Base-by-base conservation (phyloP, 1,284 basidiomycete species). In the Phaffia rhodozyma region DNA sequence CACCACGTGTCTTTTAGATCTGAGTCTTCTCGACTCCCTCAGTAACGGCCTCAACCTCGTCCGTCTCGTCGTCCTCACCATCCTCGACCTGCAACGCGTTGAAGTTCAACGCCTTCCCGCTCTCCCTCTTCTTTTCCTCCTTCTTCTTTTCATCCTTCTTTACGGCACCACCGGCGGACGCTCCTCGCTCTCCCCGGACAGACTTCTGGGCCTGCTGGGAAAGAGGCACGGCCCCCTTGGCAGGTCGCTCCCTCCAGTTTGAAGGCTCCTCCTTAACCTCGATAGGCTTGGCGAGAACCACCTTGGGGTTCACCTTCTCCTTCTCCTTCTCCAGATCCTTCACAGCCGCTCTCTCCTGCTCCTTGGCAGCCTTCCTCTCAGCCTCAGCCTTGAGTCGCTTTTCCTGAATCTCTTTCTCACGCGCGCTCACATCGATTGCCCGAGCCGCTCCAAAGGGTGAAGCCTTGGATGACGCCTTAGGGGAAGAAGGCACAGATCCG, bases 361-460 rank as follows among this genome's bases (percentile, higher is more conserved):
- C 69, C 67, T 68, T 71, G 6, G 69, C 71, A 0, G 67, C 68
- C 5, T 68, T 66, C 64, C 68, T 74, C 70, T 81, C 81, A 16
- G 80, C 79, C 13, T 79, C 63, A 50, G 86, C 84, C 68, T 82
- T 81, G 68, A 87, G 84, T 51, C 88, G 73, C 54, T 85, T 83
- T 58, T 86, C 82, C 32, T 82, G 74, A 13, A 90, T 83, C 72
- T 84, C 87, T 60, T 82, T 82, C 72, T 97, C 91, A 62, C 84
- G 83, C 2, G 81, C 79, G 25, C 85, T 79, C 9, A 87, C 84
- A 74, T 97, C 91, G 43, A 97, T 86, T 18, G 93, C 91, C 71
- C 88, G 91, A 51, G 94, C 94, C 60, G 82, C 80, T 63, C 94
- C 94, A 73, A 97, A 97, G 1, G 93, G 91, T 72, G 82, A 77